Evolutionary conservation across 2,329 filamentous ascomycete genomes (phyloP).

Genomic region (Penicillium brevicompactum): DNA sequence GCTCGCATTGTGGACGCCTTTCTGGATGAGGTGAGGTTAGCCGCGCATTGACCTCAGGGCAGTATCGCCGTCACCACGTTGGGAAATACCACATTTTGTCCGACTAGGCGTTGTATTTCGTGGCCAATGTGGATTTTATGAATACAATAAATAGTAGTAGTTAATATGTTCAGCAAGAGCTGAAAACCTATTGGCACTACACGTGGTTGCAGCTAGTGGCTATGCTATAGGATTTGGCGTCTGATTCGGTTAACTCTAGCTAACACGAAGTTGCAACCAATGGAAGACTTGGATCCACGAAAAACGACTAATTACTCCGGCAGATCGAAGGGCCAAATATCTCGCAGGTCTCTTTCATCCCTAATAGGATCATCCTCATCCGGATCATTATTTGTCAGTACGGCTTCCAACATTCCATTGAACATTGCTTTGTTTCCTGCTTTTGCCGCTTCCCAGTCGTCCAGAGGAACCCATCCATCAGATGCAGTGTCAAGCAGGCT

Average conservation of each 20-base stretch:
- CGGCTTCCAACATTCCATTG: slow-evolving; percentile 32
- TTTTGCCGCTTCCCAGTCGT: slow-evolving; percentile 37
- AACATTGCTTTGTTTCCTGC: slow-evolving; percentile 34
- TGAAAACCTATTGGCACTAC: too few species aligned
- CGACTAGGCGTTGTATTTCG: too few species aligned
- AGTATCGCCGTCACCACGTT: too few species aligned
- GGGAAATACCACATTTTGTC: too few species aligned
- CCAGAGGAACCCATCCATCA: slow-evolving; percentile 41
- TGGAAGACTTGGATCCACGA: too few species aligned
- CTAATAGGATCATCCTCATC: slow-evolving; percentile 39
- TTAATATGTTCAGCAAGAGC: too few species aligned
- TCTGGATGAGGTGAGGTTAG: background rate
- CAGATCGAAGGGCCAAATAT: slow-evolving; percentile 40
- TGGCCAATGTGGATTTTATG: too few species aligned
- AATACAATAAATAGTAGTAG: too few species aligned
- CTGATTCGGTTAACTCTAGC: too few species aligned
- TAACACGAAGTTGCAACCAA: background rate
- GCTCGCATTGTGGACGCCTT: slow-evolving; percentile 53
- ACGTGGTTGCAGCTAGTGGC: too few species aligned
- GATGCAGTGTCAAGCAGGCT: slow-evolving; percentile 33
- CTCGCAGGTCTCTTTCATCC: slow-evolving; percentile 33
- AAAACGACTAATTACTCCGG: too few species aligned
- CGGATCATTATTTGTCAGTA: slow-evolving; percentile 29
- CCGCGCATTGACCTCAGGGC: background rate
- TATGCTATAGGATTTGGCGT: too few species aligned